Evolutionary conservation across 805 yeast species (phyloP).

Genomic region (Ogataea ramenticola): DNA sequence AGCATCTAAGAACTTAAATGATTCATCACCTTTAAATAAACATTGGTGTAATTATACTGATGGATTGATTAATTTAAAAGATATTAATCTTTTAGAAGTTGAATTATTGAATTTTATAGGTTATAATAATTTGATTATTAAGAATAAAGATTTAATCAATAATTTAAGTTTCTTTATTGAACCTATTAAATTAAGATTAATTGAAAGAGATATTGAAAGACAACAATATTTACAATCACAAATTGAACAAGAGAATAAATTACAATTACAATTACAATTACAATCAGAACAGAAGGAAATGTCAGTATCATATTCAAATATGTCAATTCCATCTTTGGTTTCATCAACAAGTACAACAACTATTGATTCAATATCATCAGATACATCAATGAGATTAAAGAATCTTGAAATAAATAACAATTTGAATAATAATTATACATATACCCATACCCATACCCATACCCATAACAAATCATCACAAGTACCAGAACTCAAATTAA

Average conservation of each 20-base stretch:
- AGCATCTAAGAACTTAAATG: slow-evolving; percentile 90
- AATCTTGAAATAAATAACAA: not conserved
- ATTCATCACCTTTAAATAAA: slow-evolving; percentile 89
- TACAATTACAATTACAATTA: not conserved
- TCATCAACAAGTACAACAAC: not conserved
- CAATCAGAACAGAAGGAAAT: not conserved
- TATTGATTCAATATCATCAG: not conserved
- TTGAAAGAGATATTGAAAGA: slow-evolving; percentile 4
- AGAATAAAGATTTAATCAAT: slow-evolving; percentile 59
- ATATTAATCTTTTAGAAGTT: slow-evolving; percentile 86
- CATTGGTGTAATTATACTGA: slow-evolving; percentile 94
- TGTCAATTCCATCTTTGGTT: not conserved
- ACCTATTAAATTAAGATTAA: slow-evolving; percentile 56
- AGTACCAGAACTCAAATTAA: not conserved
- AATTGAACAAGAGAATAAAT: not conserved
- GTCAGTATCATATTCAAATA: not conserved
- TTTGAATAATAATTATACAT: not conserved
- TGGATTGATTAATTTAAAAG: slow-evolving; percentile 68
- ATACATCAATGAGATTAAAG: not conserved
- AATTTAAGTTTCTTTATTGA: slow-evolving; percentile 70
- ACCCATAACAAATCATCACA: not conserved
- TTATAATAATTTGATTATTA: slow-evolving; percentile 70
- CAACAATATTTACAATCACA: slow-evolving; percentile 3
- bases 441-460: not conserved
- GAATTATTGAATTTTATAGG: slow-evolving; percentile 76